Base-by-base conservation (phyloP, 441 rosid species). In the Brassica balearica region DNA sequence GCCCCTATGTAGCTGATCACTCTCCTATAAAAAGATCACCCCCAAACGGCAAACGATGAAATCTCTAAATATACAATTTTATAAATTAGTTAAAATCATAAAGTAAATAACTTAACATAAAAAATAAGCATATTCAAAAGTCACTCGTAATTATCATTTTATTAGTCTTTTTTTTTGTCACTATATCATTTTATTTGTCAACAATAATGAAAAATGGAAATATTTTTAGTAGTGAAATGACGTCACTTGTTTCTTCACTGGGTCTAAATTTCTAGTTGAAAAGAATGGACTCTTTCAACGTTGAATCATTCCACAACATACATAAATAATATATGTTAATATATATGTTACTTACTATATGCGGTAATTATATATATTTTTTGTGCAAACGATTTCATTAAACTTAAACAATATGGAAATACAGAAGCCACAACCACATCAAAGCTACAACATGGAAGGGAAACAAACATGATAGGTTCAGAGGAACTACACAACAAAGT, bases 261-360 rank as follows among this genome's bases (percentile, higher is more conserved):
- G 32, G 34, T 67, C 6, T 8, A 22, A 23, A 67, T 23, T 53
- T 56, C 2, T 53, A n/a, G 65, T 11, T 72, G 15, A n/a, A 71
- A 71, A 60, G 32, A 48, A 62, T 64, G 34, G 48, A 55, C 25
- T 32, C 71, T 66, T 66, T 38, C 58, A 43, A 29, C 70, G 64
- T 29, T 48, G 69, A 48, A 51, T 48, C 25, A 68, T 60, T 53
- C 65, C 0, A 58, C 12, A 51, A 51, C 59, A n/a, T n/a, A 22
- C 11, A 7, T 23, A 22, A 60, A 46, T 48, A 48, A 43, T 43
- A 43, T 41, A 41, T 43, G 4, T 11, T 46, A 46, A 46, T 46
- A 46, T 46, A 46, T 5, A 46, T 46, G 53, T 4, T 9, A 36
- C 11, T 32, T 32, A 32, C 8, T 32, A 32, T 32, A 32, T 32